Conservation (phyloP, 768 basidiomycete genomes). For the Pleurotus platypus region DNA sequence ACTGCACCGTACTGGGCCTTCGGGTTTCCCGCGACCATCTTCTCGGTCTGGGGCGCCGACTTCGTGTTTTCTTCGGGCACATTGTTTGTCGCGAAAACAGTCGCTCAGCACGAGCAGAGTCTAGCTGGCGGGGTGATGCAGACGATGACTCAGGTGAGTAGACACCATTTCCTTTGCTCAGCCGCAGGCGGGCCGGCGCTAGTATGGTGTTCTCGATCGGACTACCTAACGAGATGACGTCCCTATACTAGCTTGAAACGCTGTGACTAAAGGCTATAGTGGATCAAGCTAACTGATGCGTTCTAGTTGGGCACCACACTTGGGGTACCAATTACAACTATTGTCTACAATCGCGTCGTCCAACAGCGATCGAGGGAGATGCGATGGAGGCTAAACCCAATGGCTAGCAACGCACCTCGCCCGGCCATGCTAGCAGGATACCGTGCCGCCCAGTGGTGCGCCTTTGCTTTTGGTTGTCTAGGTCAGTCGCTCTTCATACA, state of each 20-base stretch:
- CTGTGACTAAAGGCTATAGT: too few relatives aligned
- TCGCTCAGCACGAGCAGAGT: constrained; percentile 51
- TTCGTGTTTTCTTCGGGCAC: constrained; percentile 58
- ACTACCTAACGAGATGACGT: too few relatives aligned
- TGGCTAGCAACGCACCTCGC: constrained; percentile 23
- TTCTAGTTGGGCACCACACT: constrained; percentile 51
- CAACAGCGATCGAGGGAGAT: constrained; percentile 18
- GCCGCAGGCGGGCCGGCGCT: too few relatives aligned
- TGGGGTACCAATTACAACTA: constrained; percentile 55
- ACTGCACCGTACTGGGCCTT: constrained; percentile 53
- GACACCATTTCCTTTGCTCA: not conserved
- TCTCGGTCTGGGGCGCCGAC: constrained; percentile 57
- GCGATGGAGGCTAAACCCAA: constrained; percentile 26
- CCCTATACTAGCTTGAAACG: too few relatives aligned
- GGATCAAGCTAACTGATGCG: too few relatives aligned
- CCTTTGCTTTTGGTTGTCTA: constrained; percentile 43
- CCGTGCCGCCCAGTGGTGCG: constrained; percentile 49
- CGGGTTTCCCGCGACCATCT: constrained; percentile 53
- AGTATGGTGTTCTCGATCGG: too few relatives aligned
- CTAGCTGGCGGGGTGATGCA: constrained; percentile 60
- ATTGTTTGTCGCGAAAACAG: constrained; percentile 52
- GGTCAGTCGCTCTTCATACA: constrained; percentile 27
- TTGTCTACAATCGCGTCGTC: constrained; percentile 49
- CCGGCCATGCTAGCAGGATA: constrained; percentile 44
- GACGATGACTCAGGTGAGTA: constrained; percentile 51